Conservation (phyloP, 129 eudicot species). For the Sambucus nigra region DNA sequence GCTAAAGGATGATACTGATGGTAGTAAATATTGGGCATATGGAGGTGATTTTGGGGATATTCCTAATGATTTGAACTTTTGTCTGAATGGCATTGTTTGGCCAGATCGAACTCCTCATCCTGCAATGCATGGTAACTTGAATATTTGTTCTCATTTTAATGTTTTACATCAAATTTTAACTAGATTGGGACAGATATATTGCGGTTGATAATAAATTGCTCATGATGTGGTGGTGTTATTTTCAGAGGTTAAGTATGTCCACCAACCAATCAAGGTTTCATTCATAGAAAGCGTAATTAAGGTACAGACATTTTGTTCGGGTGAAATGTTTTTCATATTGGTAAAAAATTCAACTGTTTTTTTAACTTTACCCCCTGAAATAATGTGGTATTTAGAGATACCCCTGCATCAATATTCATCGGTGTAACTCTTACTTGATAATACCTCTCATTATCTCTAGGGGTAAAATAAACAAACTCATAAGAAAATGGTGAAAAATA, state of each 20-base stretch:
- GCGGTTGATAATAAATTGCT: not conserved
- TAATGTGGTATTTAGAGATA: no score
- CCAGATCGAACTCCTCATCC: slow-evolving; percentile 97
- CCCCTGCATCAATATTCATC: no score
- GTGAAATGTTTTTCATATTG: slow-evolving; percentile 13
- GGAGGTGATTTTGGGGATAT: slow-evolving; percentile 93
- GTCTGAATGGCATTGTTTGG: slow-evolving; percentile 76
- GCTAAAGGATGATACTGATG: slow-evolving; percentile 61
- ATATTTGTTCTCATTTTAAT: slow-evolving; percentile 6
- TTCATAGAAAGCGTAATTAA: slow-evolving; percentile 43
- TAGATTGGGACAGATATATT: not conserved
- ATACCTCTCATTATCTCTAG: no score
- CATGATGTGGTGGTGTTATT: slow-evolving; percentile 12
- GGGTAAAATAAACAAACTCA: no score
- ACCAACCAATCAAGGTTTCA: slow-evolving; percentile 84
- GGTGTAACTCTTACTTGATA: no score
- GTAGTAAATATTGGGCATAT: slow-evolving; percentile 80
- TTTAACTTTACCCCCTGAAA: no score
- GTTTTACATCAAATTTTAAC: not conserved
- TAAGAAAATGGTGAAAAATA: no score
- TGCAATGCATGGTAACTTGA: slow-evolving; percentile 58
- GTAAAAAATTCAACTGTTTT: no score
- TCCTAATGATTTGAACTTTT: slow-evolving; percentile 89
- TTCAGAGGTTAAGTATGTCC: slow-evolving; percentile 84
- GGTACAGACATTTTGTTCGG: slow-evolving; percentile 35